Evolutionary conservation across 257 asterid genomes (phyloP).

Genomic region (Fraxinus anomala): DNA sequence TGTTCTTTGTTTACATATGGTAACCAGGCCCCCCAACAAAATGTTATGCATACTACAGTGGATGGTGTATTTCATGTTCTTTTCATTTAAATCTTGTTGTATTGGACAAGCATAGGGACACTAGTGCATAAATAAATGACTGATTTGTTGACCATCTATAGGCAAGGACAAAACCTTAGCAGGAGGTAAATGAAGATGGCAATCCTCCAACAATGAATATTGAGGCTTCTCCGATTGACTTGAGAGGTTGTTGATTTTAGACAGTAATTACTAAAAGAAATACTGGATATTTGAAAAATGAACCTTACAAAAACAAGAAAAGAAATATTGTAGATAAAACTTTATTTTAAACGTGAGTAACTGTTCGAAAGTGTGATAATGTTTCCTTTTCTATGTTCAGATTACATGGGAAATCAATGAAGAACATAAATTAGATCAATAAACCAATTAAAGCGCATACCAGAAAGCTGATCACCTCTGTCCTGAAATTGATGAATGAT

Average conservation of each 20-base stretch:
- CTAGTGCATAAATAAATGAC: not conserved
- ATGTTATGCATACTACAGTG: not conserved
- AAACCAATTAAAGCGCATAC: slow-evolving; percentile 32
- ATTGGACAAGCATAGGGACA: not conserved
- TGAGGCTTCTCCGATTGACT: not conserved
- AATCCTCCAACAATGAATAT: not conserved
- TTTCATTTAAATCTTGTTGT: not conserved
- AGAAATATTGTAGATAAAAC: not conserved
- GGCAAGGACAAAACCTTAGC: not conserved
- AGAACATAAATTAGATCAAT: slow-evolving; percentile 2
- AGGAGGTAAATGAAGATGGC: not conserved
- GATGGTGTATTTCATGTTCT: not conserved
- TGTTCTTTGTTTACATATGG: not conserved
- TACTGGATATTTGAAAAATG: not conserved
- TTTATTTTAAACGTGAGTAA: not conserved
- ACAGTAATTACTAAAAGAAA: not conserved
- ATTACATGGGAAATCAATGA: slow-evolving; percentile 11
- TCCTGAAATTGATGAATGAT: slow-evolving; percentile 58
- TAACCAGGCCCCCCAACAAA: not conserved
- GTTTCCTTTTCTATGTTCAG: not conserved
- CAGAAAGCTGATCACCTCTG: slow-evolving; percentile 60
- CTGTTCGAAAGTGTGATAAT: not conserved
- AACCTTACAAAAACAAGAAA: not conserved
- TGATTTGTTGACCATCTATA: not conserved
- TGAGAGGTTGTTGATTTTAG: not conserved